Base-by-base conservation (phyloP, 2,329 filamentous ascomycete genomes). In the Claviceps fusiformis region DNA sequence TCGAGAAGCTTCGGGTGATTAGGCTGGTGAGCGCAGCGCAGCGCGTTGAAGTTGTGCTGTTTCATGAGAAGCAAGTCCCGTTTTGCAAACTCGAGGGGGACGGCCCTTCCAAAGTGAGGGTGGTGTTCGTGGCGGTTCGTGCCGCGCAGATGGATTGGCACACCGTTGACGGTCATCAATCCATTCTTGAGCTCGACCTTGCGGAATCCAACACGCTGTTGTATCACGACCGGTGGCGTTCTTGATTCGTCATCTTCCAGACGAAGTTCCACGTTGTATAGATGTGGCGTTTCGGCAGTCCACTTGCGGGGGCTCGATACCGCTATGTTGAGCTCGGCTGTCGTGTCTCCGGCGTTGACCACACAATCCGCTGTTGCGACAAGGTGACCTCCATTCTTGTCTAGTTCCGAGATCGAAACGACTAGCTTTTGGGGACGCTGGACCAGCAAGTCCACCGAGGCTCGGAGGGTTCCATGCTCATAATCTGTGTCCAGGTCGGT, bases 111-210 rank as follows among this genome's bases (percentile, higher is more conserved):
- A 33, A 76, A 75, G 29, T 70, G 68, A 0, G 82, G 82, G 61
- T 88, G 83, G 61, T 89, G 84, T 56, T 89, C 85, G 62, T 88
- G 85, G 17, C 84, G 72, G 64, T 87, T 87, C 17, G 81, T 79
- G 17, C 84, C 85, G 33, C 79, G 75, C 59, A 88, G 73, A 2
- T 79, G 73, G 52, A 87, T 75, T 1, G 77, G 71, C 33, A 73
- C 72, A 5, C 83, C 83, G 56, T 87, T 87, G 59, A 87, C 81
- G 29, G 73, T 73, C 60, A 85, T 72, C 47, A 83, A 65, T 0
- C 81, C 79, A 50, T 81, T 71, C 54, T 77, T 79, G 52, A 85
- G 72, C 67, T 86, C 81, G 3, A 85, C 76, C 50, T 76, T 75
- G 39, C 83, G 78, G 67, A 87, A 87, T 0, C 84, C 84, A 13